Percentiles rank a stretch among this genome's conserved stretches.
phyloP scores from a whole-genome alignment of 139 green algal species.

The Asterochloris erici region DNA sequence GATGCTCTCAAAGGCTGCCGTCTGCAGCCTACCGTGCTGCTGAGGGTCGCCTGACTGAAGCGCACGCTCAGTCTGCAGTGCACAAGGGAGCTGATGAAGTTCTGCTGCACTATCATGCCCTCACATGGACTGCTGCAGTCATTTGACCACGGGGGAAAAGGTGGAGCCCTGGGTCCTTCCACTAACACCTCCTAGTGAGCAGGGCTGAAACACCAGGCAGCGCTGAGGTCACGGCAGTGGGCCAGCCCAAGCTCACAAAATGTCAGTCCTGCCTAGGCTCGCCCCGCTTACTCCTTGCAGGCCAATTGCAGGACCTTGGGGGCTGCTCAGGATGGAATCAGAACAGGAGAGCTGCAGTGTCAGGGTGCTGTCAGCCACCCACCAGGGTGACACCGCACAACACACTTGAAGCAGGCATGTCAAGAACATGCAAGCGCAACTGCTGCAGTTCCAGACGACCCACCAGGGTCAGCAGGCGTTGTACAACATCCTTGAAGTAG shows the following conservation, averaged over 20 bases:
- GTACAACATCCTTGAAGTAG: conserved; percentile 85
- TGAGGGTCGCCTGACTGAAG: conserved; percentile 21
- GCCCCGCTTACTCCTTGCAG: too few species aligned
- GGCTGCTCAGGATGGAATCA: too few species aligned
- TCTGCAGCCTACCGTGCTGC: conserved; percentile 57
- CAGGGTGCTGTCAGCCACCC: too few species aligned
- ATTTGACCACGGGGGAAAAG: background rate
- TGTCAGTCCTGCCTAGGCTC: background rate
- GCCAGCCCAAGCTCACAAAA: too few species aligned
- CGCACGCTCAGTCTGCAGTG: conserved; percentile 10
- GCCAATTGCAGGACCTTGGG: too few species aligned
- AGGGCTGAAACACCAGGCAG: background rate
- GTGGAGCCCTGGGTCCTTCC: background rate
- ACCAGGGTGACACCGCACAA: too few species aligned
- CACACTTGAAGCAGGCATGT: too few species aligned
- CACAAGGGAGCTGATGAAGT: background rate
- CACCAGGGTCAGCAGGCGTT: conserved; percentile 68
- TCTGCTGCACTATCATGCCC: background rate
- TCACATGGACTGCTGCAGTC: background rate
- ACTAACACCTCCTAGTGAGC: background rate
- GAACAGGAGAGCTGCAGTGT: too few species aligned
- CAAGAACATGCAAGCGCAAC: background rate
- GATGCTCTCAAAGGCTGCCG: conserved; percentile 90
- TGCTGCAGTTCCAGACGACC: background rate
- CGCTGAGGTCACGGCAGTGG: background rate